Evolutionary conservation across 2,329 filamentous ascomycete genomes (phyloP).

Genomic region (Fusarium scirpi): DNA sequence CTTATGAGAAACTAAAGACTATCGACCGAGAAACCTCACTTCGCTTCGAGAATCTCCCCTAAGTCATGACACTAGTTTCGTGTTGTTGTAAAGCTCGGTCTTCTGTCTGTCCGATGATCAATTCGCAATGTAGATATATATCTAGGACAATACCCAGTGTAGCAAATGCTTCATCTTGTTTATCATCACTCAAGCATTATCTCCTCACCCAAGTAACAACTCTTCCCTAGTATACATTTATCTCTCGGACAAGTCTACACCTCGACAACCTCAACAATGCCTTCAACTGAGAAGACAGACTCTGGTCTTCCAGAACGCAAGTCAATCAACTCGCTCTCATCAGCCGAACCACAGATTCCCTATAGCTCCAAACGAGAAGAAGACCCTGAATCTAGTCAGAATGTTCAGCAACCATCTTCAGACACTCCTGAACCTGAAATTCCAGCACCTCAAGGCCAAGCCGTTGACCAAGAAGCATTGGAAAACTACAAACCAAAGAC

Average conservation of each 20-base stretch:
- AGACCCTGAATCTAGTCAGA: background rate
- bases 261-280: slow-evolving; percentile 22
- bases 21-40: slow-evolving; percentile 14
- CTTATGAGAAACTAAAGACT: background rate
- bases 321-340: slow-evolving; percentile 38
- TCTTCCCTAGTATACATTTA: background rate
- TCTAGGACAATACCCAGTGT: slow-evolving; percentile 11
- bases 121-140: slow-evolving; percentile 34
- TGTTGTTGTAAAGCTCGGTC: slow-evolving; percentile 14
- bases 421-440: slow-evolving; percentile 36
- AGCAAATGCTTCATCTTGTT: slow-evolving; percentile 12
- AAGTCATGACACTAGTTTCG: slow-evolving; percentile 15
- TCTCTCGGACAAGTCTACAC: background rate
- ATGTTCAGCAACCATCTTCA: slow-evolving; percentile 6
- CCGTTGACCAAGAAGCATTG: slow-evolving; percentile 48
- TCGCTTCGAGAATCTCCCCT: background rate
- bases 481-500: slow-evolving; percentile 65
- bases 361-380: background rate
- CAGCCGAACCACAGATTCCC: slow-evolving; percentile 21
- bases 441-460: slow-evolving; percentile 20
- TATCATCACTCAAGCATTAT: background rate
- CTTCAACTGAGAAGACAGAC: slow-evolving; percentile 8
- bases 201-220: background rate
- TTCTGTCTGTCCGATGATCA: slow-evolving; percentile 25
- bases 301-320: slow-evolving; percentile 20